A percentile compares a stretch with the other conserved stretches of the same genome.
Conservation (phyloP, 495 filamentous ascomycete genomes). For the Podospora didyma region DNA sequence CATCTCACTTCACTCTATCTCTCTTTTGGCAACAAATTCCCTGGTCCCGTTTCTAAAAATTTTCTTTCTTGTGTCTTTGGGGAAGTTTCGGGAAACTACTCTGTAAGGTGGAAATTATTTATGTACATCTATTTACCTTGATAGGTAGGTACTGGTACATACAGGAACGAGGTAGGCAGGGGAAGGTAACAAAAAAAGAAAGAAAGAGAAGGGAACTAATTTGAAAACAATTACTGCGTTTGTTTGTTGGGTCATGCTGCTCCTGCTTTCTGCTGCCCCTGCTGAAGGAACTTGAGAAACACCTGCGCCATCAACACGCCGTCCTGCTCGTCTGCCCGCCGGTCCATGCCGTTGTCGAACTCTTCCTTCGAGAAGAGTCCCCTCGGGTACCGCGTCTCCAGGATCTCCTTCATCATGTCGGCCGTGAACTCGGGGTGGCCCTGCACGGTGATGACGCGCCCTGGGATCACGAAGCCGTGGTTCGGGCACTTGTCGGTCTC, state of each 20-base stretch:
- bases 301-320: slow-evolving; percentile 63
- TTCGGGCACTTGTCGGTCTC: slow-evolving; percentile 63
- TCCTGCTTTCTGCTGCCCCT: slow-evolving; percentile 26
- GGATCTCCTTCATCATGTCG: slow-evolving; percentile 68
- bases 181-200: neutral
- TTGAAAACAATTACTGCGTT: neutral
- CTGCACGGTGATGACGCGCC: slow-evolving; percentile 71
- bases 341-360: slow-evolving; percentile 60
- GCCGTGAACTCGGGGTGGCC: slow-evolving; percentile 87
- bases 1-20: too few relatives aligned
- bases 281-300: slow-evolving; percentile 72
- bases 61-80: too few relatives aligned
- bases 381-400: slow-evolving; percentile 52
- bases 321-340: slow-evolving; percentile 67
- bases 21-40: too few relatives aligned
- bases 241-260: too few relatives aligned
- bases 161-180: too few relatives aligned
- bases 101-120: too few relatives aligned
- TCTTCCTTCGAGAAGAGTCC: slow-evolving; percentile 65
- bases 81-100: too few relatives aligned
- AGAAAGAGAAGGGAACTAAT: neutral
- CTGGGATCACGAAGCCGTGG: slow-evolving; percentile 75
- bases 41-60: too few relatives aligned
- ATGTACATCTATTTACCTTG: too few relatives aligned
- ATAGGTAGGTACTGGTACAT: too few relatives aligned